Evolutionary conservation across 164 flowering plant species (phyloP), one percentile per base, ranked within the genome.

Genomic region (Chimonanthus praecox): DNA sequence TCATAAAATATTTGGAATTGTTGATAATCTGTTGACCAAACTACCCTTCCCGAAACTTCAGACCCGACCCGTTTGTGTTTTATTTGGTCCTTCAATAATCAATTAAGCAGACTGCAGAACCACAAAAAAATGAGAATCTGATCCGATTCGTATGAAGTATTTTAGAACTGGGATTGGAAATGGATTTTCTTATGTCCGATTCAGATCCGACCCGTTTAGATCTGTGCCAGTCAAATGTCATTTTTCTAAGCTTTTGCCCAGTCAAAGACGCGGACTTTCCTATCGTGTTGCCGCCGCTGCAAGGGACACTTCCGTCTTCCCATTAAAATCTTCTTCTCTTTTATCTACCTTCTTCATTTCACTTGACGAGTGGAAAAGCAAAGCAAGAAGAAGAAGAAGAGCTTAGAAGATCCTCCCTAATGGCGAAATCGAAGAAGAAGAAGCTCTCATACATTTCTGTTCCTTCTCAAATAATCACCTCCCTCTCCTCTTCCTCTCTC

Each of bases 371-470:
- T 63, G 44, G 33, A 63, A 18, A 63, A 63, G 44, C 8, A 63
- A 18, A 63, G 16, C 6, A 72, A 15, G 49, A 71, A 47, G n/a
- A 47, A 60, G 7, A 45, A n/a, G 10, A 6, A 11, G 7, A 62
- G 11, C 60, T 64, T 51, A 46, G 45, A 50, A 18, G 45, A 20
- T 18, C 64, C 47, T 77, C 64, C 69, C 8, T 69, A 76, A 89
- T 88, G 92, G 94, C 90, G 44, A 83, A 76, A 58, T 47, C 78
- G 4, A 82, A 84, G 60, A 54, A 33, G 78, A 75, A 66, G 74
- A 77, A 87, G 76, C 82, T 84, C 10, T 72, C 83, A 5, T 85
- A 84, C 85, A 87, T 87, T 20, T 79, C 88, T 20, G 84, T 88
- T 3, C 87, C 88, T 9, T 84, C 92, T 33, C 83, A 81, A 66